These are phyloP conservation scores for Vigna reflexopilosa DNA, from an alignment of 306 rosid genomes.

Conservation along the genomic window DNA sequence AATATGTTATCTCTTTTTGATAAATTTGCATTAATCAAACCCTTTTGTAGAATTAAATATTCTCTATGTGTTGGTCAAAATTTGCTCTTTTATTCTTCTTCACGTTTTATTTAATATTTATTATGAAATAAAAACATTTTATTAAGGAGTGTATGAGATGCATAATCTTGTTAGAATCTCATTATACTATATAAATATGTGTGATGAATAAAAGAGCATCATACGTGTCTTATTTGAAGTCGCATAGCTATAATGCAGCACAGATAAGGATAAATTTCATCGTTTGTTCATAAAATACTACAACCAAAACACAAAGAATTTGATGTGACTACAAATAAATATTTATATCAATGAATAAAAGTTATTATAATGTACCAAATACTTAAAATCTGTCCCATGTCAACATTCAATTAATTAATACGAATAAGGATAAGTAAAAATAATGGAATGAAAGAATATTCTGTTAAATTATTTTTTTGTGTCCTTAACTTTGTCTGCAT, in stretches of 20 bases:
- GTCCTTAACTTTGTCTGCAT: neutral
- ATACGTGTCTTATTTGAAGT: too few species aligned
- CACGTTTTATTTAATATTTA: too few species aligned
- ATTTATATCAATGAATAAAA: neutral
- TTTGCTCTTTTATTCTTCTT: too few species aligned
- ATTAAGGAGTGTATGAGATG: neutral
- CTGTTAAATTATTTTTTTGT: neutral
- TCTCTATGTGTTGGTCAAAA: too few species aligned
- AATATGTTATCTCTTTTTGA: too few species aligned
- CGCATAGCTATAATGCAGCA: too few species aligned
- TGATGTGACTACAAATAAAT: neutral
- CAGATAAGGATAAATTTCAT: too few species aligned
- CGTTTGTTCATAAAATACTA: neutral
- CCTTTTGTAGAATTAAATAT: too few species aligned
- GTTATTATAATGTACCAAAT: neutral
- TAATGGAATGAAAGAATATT: neutral
- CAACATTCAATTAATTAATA: neutral
- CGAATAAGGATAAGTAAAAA: neutral
- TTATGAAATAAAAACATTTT: too few species aligned
- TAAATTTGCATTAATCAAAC: too few species aligned
- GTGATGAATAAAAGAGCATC: neutral
- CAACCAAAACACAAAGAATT: neutral
- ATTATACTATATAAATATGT: neutral
- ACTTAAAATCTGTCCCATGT: neutral
- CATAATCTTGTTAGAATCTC: too few species aligned